Base-by-base conservation (phyloP, 257 asterid species). In the Petrea volubilis region DNA sequence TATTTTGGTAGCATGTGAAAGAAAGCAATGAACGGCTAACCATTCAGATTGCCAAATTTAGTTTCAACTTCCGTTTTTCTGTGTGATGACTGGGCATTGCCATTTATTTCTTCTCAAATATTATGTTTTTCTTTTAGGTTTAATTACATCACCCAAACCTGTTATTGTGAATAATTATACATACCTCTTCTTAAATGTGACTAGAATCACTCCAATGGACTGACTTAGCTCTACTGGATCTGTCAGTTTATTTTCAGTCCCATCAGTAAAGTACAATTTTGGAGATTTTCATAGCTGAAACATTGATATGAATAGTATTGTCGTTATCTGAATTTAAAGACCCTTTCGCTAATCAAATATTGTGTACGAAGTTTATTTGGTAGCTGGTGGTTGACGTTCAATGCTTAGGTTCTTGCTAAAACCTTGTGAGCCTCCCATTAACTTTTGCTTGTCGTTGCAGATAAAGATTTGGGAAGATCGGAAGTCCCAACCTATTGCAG, bases 391-490 rank as follows among this genome's bases (percentile, higher is more conserved):
- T 62, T 51, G 43, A 34, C 49, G 14, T 34, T 8, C 17, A 10
- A 8, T 23, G 47, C n/a, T 38, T 23, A 25, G 24, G 38, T 21
- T 52, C 20, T 49, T 28, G 15, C 64, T 25, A 58, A 29, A 5
- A 72, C 25, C 5, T 44, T 67, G 17, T 67, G 31, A 63, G 49
- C 62, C 34, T 60, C 60, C 23, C 27, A 3, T 52, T 71, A 34
- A 62, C 57, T 61, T 75, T 20, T 62, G 25, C 12, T 23, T 63
- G 49, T 68, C 52, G 64, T 50, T 74, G 77, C 97, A 91, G 97
- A 82, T 89, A 64, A 91, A 89, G 75, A 80, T 91, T 60, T 91
- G 97, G 97, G 97, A 89, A 66, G 97, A 89, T 65, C 86, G 93
- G 58, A 89, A 88, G 76, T 64, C 81, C 28, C 75, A 36, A 36